Base-by-base conservation (phyloP, 202 grass and related monocot genomes). In the Hordeum pubiflorum region DNA sequence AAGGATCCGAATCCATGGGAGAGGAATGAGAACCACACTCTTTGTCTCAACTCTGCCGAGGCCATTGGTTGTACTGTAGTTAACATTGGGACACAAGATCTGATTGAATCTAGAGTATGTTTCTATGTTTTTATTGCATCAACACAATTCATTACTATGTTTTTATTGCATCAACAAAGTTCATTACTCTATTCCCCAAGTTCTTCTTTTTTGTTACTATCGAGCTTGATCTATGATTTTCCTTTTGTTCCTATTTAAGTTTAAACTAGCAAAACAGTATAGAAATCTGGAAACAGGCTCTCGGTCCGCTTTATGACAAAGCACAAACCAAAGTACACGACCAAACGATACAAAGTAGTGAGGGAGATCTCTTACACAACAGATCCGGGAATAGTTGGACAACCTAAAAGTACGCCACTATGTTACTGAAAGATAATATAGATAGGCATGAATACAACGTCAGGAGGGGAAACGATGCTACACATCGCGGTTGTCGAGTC, bases 31-130 rank as follows among this genome's bases (percentile, higher is more conserved):
- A 98, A 98, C 60, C 92, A 95, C 81, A 95, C 90, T 29, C 95
- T 98, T 88, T 85, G 95, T 87, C 86, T 98, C 24, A 98, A 98
- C 74, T 93, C 95, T 31, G 95, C 95, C 72, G 93, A 94, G 76
- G 95, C 95, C 80, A 98, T 98, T 76, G 95, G 95, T 8, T 98
- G 95, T 85, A 98, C 95, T 37, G 75, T 97, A 62, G 91, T 97
- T 78, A 97, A 97, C 69, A 97, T 97, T 79, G 94, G 95, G 24
- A 98, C 95, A 84, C 92, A 94, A 37, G 95, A 98, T 79, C 79
- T 98, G 58, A 84, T 94, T 83, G 96, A 98, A 95, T 92, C 88
- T 71, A 89, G 92, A 79, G 96, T 95, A 89, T 7, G 92, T 57
- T 63, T 80, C 54, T 64, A 36, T 82, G 26, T 71, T 75, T 65